phyloP scores from a whole-genome alignment of 2,329 filamentous ascomycete genomes.

The Aspergillus quadrilineatus region DNA sequence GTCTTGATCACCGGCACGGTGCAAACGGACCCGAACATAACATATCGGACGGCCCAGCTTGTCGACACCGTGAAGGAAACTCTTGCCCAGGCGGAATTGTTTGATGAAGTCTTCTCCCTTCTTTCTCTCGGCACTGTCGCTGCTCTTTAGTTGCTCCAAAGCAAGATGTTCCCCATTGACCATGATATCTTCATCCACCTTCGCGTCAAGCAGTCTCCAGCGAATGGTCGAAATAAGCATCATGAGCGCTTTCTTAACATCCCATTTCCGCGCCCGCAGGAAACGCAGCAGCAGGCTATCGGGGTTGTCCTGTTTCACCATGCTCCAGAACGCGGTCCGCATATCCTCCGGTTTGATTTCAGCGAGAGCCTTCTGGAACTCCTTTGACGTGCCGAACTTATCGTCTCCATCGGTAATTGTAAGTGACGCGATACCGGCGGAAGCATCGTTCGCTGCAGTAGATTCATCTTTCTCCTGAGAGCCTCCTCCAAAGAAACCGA shows the following conservation, averaged over 20 bases:
- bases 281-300: constrained; percentile 82
- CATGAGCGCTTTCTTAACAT: constrained; percentile 84
- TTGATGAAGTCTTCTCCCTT: constrained; percentile 73
- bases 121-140: constrained; percentile 63
- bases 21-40: constrained; percentile 77
- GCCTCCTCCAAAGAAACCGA: constrained; percentile 67
- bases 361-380: constrained; percentile 78
- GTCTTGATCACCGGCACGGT: constrained; percentile 77
- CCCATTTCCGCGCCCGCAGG: constrained; percentile 89
- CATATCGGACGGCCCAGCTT: constrained; percentile 83
- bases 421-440: constrained; percentile 37
- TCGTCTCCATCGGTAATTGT: constrained; percentile 64
- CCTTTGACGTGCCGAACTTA: constrained; percentile 88
- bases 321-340: constrained; percentile 79
- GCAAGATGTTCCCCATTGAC: constrained; percentile 69
- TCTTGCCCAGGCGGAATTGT: constrained; percentile 88
- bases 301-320: constrained; percentile 94
- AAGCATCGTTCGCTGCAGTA: constrained; percentile 42
- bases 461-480: constrained; percentile 47
- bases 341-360: constrained; percentile 75
- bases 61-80: constrained; percentile 84
- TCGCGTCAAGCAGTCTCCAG: constrained; percentile 80
- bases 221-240: constrained; percentile 95
- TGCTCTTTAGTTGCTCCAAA: constrained; percentile 59
- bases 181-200: constrained; percentile 88